Evolutionary conservation across 805 yeast species (phyloP).

Genomic region (Vanderwaltozyma yarrowii): DNA sequence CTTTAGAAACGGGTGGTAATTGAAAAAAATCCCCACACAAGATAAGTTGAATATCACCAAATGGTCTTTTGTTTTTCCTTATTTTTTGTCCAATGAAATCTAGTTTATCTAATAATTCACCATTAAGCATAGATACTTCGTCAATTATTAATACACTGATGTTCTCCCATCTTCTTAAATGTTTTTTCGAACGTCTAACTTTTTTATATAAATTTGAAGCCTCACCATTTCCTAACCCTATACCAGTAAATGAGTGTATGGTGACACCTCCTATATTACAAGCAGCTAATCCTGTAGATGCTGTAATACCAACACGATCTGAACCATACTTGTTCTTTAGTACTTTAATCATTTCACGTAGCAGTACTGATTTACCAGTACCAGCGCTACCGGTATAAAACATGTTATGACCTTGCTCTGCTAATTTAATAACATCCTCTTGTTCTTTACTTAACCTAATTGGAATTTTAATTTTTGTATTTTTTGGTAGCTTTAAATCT

Average conservation of each 20-base stretch:
- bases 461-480: slow-evolving; percentile 22
- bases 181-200: slow-evolving; percentile 42
- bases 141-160: slow-evolving; percentile 58
- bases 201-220: slow-evolving; percentile 38
- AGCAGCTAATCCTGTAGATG: slow-evolving; percentile 80
- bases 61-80: slow-evolving; percentile 40
- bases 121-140: slow-evolving; percentile 77
- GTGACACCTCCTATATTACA: slow-evolving; percentile 75
- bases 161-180: slow-evolving; percentile 43
- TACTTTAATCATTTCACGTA: slow-evolving; percentile 50
- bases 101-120: slow-evolving; percentile 51
- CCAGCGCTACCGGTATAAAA: slow-evolving; percentile 98
- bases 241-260: slow-evolving; percentile 65
- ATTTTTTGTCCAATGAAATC: slow-evolving; percentile 48
- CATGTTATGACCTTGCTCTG: slow-evolving; percentile 51
- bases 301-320: slow-evolving; percentile 61
- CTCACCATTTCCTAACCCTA: slow-evolving; percentile 58
- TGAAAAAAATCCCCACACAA: slow-evolving; percentile 79
- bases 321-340: slow-evolving; percentile 36
- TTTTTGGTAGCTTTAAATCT: slow-evolving; percentile 11
- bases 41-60: slow-evolving; percentile 73
- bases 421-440: slow-evolving; percentile 53
- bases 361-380: slow-evolving; percentile 90
- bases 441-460: slow-evolving; percentile 48
- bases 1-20: slow-evolving; percentile 49